Evolutionary conservation across 1,284 basidiomycete genomes (phyloP).

Genomic region (Ceratobasidium sp.): DNA sequence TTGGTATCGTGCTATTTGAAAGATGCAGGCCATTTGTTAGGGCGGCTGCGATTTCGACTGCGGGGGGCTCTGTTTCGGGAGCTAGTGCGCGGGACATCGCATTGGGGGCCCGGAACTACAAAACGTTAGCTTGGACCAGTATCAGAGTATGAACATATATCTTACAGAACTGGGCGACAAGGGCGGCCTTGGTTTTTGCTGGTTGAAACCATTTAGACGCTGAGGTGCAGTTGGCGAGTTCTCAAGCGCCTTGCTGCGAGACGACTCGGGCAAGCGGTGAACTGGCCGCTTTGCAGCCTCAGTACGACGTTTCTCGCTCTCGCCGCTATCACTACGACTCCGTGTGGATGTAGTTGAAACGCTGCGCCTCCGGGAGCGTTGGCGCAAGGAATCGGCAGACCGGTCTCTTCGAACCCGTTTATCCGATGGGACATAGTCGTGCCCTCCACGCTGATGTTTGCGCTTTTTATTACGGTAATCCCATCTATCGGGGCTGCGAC

Average conservation of each 20-base stretch:
- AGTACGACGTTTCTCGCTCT: constrained; percentile 35
- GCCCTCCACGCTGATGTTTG: constrained; percentile 41
- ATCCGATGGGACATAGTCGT: constrained; percentile 42
- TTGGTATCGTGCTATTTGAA: constrained; percentile 33
- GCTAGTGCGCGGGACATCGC: constrained; percentile 14
- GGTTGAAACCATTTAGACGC: constrained; percentile 34
- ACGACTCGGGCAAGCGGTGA: constrained; percentile 40
- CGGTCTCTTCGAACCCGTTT: constrained; percentile 37
- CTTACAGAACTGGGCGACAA: constrained; percentile 23
- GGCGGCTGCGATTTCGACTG: not conserved
- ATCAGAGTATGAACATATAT: not conserved
- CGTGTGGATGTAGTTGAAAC: constrained; percentile 56
- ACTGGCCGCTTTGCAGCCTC: constrained; percentile 40
- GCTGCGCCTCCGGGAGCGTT: constrained; percentile 54
- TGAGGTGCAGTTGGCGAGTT: constrained; percentile 22
- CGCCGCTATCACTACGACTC: constrained; percentile 58
- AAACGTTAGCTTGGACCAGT: not conserved
- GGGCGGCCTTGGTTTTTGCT: constrained; percentile 29
- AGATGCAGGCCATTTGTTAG: constrained; percentile 18
- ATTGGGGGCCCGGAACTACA: constrained; percentile 21
- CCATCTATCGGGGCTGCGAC: constrained; percentile 49
- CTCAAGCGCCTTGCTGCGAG: constrained; percentile 37
- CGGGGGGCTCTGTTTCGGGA: constrained; percentile 11
- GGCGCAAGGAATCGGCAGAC: constrained; percentile 29
- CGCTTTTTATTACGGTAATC: constrained; percentile 28